A percentile compares a stretch with the other conserved stretches of the same genome.
Evolutionary conservation across 345 rosid species (phyloP).

Genomic region (Raphanus raphanistrum): DNA sequence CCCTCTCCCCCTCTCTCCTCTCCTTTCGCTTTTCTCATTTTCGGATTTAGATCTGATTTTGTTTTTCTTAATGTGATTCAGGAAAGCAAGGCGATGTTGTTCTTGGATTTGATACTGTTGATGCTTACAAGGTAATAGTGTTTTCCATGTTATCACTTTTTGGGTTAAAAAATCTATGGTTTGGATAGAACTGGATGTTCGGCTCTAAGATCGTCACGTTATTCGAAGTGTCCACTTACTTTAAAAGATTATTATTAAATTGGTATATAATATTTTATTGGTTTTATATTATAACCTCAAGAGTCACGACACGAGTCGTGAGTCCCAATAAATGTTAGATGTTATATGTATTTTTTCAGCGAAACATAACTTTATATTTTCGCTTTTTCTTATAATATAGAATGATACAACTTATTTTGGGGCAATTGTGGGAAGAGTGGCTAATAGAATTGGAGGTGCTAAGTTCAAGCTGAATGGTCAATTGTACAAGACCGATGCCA

Average conservation of each 20-base stretch:
- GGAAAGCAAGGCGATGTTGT: slow-evolving; percentile 57
- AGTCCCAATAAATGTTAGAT: no score
- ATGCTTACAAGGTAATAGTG: slow-evolving; percentile 49
- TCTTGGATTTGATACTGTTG: slow-evolving; percentile 50
- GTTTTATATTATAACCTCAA: no score
- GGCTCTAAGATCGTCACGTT: slow-evolving; percentile 15
- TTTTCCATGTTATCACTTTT: neutral
- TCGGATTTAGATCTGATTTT: neutral
- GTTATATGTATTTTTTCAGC: no score
- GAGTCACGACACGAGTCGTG: no score
- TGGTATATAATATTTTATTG: no score
- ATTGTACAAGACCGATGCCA: slow-evolving; percentile 50
- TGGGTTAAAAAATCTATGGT: neutral
- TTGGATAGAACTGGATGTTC: neutral
- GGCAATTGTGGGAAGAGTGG: slow-evolving; percentile 80
- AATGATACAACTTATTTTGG: slow-evolving; percentile 77
- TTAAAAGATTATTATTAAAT: no score
- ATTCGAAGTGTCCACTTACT: neutral
- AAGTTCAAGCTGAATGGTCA: slow-evolving; percentile 61
- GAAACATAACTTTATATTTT: neutral
- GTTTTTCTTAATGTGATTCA: slow-evolving; percentile 7
- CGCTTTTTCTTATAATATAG: slow-evolving; percentile 34
- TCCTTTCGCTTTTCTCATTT: neutral
- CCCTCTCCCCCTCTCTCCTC: neutral
- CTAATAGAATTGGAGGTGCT: slow-evolving; percentile 74